Evolutionary conservation across 2,329 filamentous ascomycete species (phyloP).

Genomic region (Fusarium sp.): DNA sequence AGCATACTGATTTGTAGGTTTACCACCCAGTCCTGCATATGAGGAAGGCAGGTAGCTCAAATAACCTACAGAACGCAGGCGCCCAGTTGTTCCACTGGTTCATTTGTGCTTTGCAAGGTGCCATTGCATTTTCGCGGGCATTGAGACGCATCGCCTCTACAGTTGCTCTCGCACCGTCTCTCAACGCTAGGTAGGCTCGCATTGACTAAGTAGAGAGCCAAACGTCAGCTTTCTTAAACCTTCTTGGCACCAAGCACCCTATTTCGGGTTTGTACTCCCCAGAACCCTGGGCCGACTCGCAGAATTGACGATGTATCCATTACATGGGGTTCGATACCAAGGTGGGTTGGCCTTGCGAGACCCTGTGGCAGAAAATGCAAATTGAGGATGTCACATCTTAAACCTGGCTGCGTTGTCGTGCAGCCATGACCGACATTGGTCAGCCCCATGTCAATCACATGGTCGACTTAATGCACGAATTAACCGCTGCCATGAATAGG

Average conservation of each 20-base stretch:
- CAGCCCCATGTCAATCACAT: conserved; percentile 44
- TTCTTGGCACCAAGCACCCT: conserved; percentile 13
- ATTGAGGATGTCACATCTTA: conserved; percentile 35
- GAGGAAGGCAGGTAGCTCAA: conserved; percentile 14
- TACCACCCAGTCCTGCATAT: conserved; percentile 20
- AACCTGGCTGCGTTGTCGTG: conserved; percentile 37
- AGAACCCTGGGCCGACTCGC: conserved; percentile 27
- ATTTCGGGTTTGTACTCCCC: conserved; percentile 26
- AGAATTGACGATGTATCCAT: conserved; percentile 32
- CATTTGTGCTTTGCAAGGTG: conserved; percentile 14
- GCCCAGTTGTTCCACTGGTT: conserved; percentile 20
- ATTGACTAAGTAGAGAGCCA: conserved; percentile 15
- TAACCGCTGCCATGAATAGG: conserved; percentile 32
- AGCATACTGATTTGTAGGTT: conserved; percentile 15
- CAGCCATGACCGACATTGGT: conserved; percentile 37
- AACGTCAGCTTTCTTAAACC: conserved; percentile 14
- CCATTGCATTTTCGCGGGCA: conserved; percentile 20
- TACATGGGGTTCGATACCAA: conserved; percentile 29
- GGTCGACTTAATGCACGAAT: conserved; percentile 38
- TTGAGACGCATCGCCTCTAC: conserved; percentile 14
- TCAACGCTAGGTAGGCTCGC: conserved; percentile 17
- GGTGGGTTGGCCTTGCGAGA: conserved; percentile 30
- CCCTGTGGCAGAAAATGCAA: conserved; percentile 34
- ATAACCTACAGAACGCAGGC: conserved; percentile 21
- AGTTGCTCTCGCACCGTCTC: conserved; percentile 8